Conservation (phyloP, 176 grass and related monocot genomes). For the Phoenix dactylifera region DNA sequence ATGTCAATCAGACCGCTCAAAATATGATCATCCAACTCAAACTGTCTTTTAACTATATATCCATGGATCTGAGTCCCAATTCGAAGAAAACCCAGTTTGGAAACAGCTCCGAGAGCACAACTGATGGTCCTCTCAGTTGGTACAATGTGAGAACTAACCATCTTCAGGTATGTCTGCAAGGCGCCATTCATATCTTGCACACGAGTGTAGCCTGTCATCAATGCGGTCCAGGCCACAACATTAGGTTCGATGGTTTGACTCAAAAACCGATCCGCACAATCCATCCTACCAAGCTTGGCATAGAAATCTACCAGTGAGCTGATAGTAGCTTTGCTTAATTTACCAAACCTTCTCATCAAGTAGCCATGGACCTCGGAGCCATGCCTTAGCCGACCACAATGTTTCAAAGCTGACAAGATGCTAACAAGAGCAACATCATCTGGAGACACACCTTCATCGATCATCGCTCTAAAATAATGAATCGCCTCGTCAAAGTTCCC, state of each 20-base stretch:
- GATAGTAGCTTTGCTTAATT: not conserved
- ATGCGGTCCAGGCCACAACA: not conserved
- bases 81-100: not conserved
- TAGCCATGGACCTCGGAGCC: slow-evolving; percentile 3
- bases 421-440: slow-evolving; percentile 10
- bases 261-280: slow-evolving; percentile 1
- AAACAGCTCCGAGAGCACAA: slow-evolving; percentile 6
- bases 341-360: slow-evolving; percentile 1
- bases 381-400: not conserved
- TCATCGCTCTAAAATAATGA: slow-evolving; percentile 1
- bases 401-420: slow-evolving; percentile 1
- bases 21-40: slow-evolving; percentile 8
- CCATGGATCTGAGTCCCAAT: slow-evolving; percentile 14
- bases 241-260: not conserved
- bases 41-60: not conserved
- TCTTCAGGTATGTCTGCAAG: not conserved
- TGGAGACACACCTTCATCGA: slow-evolving; percentile 7
- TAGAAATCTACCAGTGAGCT: slow-evolving; percentile 2
- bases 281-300: not conserved
- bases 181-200: not conserved
- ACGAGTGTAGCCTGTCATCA: not conserved
- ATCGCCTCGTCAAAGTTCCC: not conserved
- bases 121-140: slow-evolving; percentile 8
- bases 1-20: slow-evolving; percentile 7
- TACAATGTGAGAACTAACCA: not conserved